A percentile compares a stretch with the other conserved stretches of the same genome.
Conservation (phyloP, 2,329 filamentous ascomycete species). For the Fusarium acutatum region DNA sequence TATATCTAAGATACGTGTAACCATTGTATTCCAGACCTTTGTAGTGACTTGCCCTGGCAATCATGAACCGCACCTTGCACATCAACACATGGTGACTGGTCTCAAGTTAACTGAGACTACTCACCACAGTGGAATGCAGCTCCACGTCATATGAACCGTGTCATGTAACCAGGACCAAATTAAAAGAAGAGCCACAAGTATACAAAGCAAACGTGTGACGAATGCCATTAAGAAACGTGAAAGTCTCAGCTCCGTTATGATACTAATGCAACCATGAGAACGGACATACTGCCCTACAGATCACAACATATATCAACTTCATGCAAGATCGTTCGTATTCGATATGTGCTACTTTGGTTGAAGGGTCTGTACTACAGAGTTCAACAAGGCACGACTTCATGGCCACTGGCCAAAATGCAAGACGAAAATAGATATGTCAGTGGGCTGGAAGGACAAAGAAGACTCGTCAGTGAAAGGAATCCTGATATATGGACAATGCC, state of each 20-base stretch:
- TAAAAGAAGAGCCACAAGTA: not conserved
- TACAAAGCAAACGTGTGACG: not conserved
- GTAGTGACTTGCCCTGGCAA: not conserved
- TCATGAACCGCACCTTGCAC: not conserved
- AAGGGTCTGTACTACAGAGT: not conserved
- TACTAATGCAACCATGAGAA: not conserved
- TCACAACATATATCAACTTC: not conserved
- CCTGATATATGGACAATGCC: not conserved
- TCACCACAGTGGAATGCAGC: not conserved
- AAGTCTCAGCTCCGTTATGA: not conserved
- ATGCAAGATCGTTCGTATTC: constrained; percentile 11
- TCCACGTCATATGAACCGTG: not conserved
- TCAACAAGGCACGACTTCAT: not conserved
- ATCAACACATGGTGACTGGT: not conserved
- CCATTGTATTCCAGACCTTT: not conserved
- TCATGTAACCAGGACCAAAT: not conserved
- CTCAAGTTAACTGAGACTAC: not conserved
- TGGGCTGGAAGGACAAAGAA: not conserved
- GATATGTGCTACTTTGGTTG: not conserved
- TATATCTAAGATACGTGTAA: not conserved
- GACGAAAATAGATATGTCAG: not conserved
- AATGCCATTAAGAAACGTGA: not conserved
- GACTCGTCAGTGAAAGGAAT: not conserved
- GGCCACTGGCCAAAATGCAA: not conserved
- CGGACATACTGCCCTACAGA: not conserved